A percentile compares a stretch with the other conserved stretches of the same genome.
These are phyloP conservation scores for Pseudisothecium myosuroides DNA, from an alignment of 225 moss, liverwort and hornwort genomes.

Conservation along the genomic window DNA sequence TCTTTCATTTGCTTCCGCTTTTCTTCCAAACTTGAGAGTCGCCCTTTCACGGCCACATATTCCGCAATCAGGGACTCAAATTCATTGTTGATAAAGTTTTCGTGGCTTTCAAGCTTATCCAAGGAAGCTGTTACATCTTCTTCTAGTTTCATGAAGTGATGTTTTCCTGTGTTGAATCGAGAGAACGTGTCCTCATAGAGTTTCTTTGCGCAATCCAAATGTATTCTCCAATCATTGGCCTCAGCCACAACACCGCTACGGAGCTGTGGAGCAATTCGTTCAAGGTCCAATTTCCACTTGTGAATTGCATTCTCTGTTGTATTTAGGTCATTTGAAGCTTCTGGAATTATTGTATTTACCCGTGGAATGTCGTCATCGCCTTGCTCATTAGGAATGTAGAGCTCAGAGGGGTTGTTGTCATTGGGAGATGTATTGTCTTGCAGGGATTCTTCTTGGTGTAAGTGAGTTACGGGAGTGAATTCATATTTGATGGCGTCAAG, in stretches of 20 bases:
- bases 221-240: conserved; percentile 53
- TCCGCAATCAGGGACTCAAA: conserved; percentile 28
- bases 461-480: neutral
- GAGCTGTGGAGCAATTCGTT: conserved; percentile 40
- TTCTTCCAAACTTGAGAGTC: conserved; percentile 5
- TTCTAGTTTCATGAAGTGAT: conserved; percentile 29
- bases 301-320: neutral
- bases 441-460: neutral
- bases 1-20: neutral
- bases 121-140: conserved; percentile 8
- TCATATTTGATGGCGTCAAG: conserved; percentile 3
- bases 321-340: neutral
- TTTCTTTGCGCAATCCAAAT: conserved; percentile 38
- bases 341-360: neutral
- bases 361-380: neutral
- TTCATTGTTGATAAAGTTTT: conserved; percentile 57
- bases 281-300: conserved; percentile 56
- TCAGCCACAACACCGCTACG: neutral
- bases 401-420: neutral
- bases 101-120: conserved; percentile 51
- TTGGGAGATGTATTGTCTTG: neutral
- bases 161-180: neutral
- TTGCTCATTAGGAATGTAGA: conserved; percentile 16
- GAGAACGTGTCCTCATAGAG: neutral
- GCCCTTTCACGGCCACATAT: conserved; percentile 9